Base-by-base conservation (phyloP, 2,329 filamentous ascomycete species). In the Penicillium decumbens region DNA sequence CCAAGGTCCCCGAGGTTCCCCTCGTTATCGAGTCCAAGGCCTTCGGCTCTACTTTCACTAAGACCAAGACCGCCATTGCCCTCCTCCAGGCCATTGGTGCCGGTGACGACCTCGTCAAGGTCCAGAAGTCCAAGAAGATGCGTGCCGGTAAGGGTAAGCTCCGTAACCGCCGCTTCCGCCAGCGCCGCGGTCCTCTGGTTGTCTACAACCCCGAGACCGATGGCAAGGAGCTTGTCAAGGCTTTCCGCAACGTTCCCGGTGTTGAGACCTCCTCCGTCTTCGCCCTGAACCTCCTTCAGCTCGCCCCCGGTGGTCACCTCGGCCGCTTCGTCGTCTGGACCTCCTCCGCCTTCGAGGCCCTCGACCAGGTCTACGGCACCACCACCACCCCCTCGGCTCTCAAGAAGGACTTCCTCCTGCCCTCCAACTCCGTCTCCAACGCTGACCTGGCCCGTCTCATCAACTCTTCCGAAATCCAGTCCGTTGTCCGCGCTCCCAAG, bases 251-350 rank as follows among this genome's bases (percentile, higher is more conserved):
- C 87, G 88, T 98, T 72, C 84, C 93, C 70, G 93, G 93, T 80
- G 91, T 97, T 65, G 93, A 98, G 88, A 95, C 90, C 63, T 91
- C 82, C 72, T 86, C 91, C 65, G 91, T 96, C 76, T 91, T 87
- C 79, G 80, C 89, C 62, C 84, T 98, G 70, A 96, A 97, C 85
- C 91, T 97, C 70, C 89, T 98, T 75, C 93, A 98, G 83, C 89
- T 98, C 73, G 93, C 93, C 64, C 93, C 93, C 65, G 93, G 93
- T 83, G 95, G 93, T 70, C 93, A 98, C 80, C 88, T 98, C 67
- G 93, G 93, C 68, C 93, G 93, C 72, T 98, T 98, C 85, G 84
- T 98, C 76, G 83, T 98, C 83, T 98, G 93, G 93, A 93, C 93
- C 68, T 98, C 95, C 46, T 82, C 89, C 62, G 93, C 93, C 61